These are phyloP conservation scores for Termitomyces sp. DNA, from an alignment of 768 basidiomycete genomes.

Conservation along the genomic window DNA sequence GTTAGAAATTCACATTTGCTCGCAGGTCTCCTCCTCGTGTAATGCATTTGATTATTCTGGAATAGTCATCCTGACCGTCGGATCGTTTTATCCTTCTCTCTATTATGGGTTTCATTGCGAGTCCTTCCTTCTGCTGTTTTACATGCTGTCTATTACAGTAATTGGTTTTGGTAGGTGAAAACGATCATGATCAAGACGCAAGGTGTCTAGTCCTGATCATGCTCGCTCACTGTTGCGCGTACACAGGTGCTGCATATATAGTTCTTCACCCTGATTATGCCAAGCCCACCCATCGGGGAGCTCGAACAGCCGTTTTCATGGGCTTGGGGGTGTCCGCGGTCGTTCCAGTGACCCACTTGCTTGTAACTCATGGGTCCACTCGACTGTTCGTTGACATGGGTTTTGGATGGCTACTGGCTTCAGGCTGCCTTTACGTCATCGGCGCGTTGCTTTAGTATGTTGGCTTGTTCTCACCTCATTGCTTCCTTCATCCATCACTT, in stretches of 20 bases:
- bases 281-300: slow-evolving; percentile 67
- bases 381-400: slow-evolving; percentile 59
- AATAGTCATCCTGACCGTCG: slow-evolving; percentile 72
- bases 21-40: slow-evolving; percentile 52
- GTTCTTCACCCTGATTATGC: slow-evolving; percentile 77
- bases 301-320: slow-evolving; percentile 76
- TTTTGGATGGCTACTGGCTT: slow-evolving; percentile 60
- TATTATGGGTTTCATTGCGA: slow-evolving; percentile 79
- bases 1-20: slow-evolving; percentile 2
- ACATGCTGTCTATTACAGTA: slow-evolving; percentile 44
- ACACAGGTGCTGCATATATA: slow-evolving; percentile 59
- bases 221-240: not conserved
- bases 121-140: slow-evolving; percentile 43
- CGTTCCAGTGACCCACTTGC: slow-evolving; percentile 62
- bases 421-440: slow-evolving; percentile 68
- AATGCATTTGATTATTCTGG: slow-evolving; percentile 75
- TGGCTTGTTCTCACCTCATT: slow-evolving; percentile 16
- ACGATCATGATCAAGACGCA: slow-evolving; percentile 18
- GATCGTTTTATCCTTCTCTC: slow-evolving; percentile 72
- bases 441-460: slow-evolving; percentile 84
- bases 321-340: slow-evolving; percentile 66
- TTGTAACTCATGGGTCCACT: slow-evolving; percentile 50
- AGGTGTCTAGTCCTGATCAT: slow-evolving; percentile 7
- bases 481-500: slow-evolving; percentile 9
- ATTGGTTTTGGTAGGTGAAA: slow-evolving; percentile 52